Conservation (phyloP, 2,329 filamentous ascomycete species). For the Fusarium humuli region DNA sequence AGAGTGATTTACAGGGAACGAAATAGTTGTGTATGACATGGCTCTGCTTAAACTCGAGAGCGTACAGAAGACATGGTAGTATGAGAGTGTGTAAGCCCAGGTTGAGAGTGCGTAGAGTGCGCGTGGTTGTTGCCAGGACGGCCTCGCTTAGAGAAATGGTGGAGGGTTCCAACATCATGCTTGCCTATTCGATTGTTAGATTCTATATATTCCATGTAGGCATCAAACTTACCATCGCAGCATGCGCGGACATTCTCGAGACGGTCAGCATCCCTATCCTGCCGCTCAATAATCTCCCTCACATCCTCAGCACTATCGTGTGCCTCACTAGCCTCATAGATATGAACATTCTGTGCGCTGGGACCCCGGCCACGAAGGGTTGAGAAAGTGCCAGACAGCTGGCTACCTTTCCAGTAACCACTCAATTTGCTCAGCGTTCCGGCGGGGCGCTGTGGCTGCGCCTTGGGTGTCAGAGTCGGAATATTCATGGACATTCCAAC, state of each 20-base stretch:
- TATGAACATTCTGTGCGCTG: conserved; percentile 57
- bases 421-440: conserved; percentile 70
- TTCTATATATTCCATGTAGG: conserved; percentile 27
- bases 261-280: conserved; percentile 80
- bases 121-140: conserved; percentile 54
- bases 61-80: conserved; percentile 53
- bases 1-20: conserved; percentile 8
- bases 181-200: conserved; percentile 63
- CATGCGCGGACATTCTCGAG: conserved; percentile 97
- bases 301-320: conserved; percentile 87
- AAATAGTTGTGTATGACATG: conserved; percentile 11
- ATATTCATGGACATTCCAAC: conserved; percentile 62
- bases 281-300: conserved; percentile 80
- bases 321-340: conserved; percentile 72
- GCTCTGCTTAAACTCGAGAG: conserved; percentile 50
- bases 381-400: conserved; percentile 62
- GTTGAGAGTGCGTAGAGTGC: conserved; percentile 51
- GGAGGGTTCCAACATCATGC: conserved; percentile 76
- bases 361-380: conserved; percentile 65
- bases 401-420: conserved; percentile 67
- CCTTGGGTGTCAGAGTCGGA: conserved; percentile 67
- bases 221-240: conserved; percentile 82
- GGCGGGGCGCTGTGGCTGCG: conserved; percentile 51
- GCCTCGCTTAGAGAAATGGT: conserved; percentile 60
- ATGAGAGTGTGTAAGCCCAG: conserved; percentile 51